phyloP scores from a whole-genome alignment of 305 asterid species.

The Ilex paraguariensis region DNA sequence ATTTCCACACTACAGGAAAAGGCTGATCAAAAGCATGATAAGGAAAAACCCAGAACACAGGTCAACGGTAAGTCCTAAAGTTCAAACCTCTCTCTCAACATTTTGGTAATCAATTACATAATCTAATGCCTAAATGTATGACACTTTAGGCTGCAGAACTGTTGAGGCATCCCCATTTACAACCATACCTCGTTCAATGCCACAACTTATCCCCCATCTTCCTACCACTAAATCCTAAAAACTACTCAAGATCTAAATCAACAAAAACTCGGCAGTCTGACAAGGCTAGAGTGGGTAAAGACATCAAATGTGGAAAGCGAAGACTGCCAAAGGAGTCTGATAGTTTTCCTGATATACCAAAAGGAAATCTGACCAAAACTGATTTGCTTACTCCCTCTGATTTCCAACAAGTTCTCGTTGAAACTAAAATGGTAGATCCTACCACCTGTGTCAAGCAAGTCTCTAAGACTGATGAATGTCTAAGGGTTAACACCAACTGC shows the following conservation, averaged over 20 bases:
- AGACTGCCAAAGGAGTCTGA: conserved; percentile 20
- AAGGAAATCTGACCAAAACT: conserved; percentile 3
- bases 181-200: conserved; percentile 49
- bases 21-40: conserved; percentile 75
- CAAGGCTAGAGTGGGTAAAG: conserved; percentile 17
- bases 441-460: conserved; percentile 5
- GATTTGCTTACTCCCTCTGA: conserved; percentile 6
- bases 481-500: conserved; percentile 4
- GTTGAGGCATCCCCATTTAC: conserved; percentile 74
- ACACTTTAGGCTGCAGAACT: conserved; percentile 74
- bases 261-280: conserved; percentile 15
- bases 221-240: conserved; percentile 40
- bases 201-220: conserved; percentile 44
- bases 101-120: background rate
- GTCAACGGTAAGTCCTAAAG: conserved; percentile 50
- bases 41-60: conserved; percentile 75
- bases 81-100: background rate
- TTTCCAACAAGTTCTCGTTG: conserved; percentile 8
- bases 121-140: conserved; percentile 2
- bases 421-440: conserved; percentile 4
- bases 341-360: conserved; percentile 5
- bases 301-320: conserved; percentile 13
- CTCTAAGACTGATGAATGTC: conserved; percentile 7
- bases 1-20: conserved; percentile 44
- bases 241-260: conserved; percentile 15